Evolutionary conservation across 1,284 basidiomycete genomes (phyloP), one percentile per base, ranked within the genome.

Genomic region (Malassezia furfur): DNA sequence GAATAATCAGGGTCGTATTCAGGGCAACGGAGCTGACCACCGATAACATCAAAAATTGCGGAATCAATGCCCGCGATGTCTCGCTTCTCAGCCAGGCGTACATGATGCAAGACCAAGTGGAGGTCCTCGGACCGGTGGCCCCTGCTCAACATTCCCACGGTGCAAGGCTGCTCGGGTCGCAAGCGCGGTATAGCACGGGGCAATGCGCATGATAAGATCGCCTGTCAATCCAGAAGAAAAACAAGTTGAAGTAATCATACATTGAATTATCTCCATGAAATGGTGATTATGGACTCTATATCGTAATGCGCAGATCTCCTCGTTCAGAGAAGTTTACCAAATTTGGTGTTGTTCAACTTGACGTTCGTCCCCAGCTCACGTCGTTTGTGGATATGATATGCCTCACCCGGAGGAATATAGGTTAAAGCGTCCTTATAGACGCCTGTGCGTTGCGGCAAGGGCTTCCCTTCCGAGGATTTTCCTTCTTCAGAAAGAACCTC

Each of bases 371-470:
- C 61, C 22, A 68, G 59, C 12, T 62, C 62, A 14, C 59, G 62
- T 30, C 60, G 62, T 59, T 72, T 64, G 38, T 65, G 56, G 50
- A 73, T 63, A 37, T 51, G 53, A 62, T 70, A 72, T 12, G 65
- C 62, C 58, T 73, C 64, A 41, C 71, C 71, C 28, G 71, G 71
- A 1, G 64, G 57, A 28, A 70, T 52, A 53, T 73, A 73, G 11
- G 58, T n/a, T 47, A 61, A 56, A 25, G 66, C 64, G 10, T 46
- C 51, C 3, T n/a, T 43, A 15, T 7, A 21, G 11, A 43, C 21
- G 15, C 11, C 22, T 9, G n/a, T n/a, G n/a, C n/a, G n/a, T n/a
- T n/a, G n/a, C n/a, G n/a, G n/a, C n/a, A n/a, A n/a, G n/a, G n/a
- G n/a, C n/a, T n/a, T n/a, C n/a, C n/a, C n/a, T n/a, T n/a, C n/a